Evolutionary conservation across 2,329 filamentous ascomycete species (phyloP).

Genomic region (Pseudodiploospora longispora): DNA sequence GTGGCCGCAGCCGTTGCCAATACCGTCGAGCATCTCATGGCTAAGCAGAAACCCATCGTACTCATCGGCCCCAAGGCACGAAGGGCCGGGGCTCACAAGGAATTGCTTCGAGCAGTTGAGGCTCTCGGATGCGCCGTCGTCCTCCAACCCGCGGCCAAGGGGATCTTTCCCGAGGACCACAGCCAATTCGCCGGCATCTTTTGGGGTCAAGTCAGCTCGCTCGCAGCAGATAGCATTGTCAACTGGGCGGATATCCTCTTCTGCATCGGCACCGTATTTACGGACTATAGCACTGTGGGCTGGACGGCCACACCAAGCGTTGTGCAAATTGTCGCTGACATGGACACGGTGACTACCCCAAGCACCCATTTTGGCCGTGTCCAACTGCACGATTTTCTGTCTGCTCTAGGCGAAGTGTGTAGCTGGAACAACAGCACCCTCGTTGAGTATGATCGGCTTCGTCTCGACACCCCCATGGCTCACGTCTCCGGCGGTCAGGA

Average conservation of each 20-base stretch:
- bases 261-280: constrained; percentile 5
- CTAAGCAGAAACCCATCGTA: constrained; percentile 6
- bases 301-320: constrained; percentile 8
- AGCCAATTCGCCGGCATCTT: constrained; percentile 8
- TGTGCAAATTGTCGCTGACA: constrained; percentile 2
- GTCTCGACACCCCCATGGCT: not conserved
- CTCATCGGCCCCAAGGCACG: constrained; percentile 7
- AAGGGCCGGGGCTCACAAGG: constrained; percentile 3
- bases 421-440: constrained; percentile 5
- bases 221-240: constrained; percentile 3
- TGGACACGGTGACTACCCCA: constrained; percentile 2
- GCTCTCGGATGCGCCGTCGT: constrained; percentile 8
- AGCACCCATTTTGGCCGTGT: constrained; percentile 3
- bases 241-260: constrained; percentile 5
- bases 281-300: constrained; percentile 9
- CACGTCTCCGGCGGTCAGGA: constrained; percentile 1
- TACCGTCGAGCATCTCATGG: constrained; percentile 2
- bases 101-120: constrained; percentile 3
- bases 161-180: constrained; percentile 8
- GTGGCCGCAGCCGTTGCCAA: constrained; percentile 2
- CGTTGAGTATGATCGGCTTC: constrained; percentile 3
- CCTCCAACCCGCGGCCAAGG: constrained; percentile 8
- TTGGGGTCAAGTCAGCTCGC: constrained; percentile 7
- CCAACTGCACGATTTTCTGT: constrained; percentile 4
- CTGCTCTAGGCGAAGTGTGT: constrained; percentile 1